Conservation (phyloP, 495 filamentous ascomycete genomes). For the Penicillium paradoxum region DNA sequence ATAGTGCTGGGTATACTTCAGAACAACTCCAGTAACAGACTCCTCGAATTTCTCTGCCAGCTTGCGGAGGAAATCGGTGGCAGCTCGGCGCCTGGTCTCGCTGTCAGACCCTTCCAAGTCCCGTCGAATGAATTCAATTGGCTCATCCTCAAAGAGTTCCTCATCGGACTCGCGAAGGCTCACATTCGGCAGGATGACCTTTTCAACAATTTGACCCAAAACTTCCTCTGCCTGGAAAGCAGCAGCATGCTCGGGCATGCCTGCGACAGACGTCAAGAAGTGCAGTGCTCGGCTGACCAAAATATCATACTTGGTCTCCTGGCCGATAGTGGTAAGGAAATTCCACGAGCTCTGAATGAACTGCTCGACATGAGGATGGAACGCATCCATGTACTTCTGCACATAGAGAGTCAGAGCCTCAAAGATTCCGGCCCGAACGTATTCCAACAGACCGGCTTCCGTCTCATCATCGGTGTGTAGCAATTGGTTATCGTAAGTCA, state of each 20-base stretch:
- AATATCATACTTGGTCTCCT: slow-evolving; percentile 88
- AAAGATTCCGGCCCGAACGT: slow-evolving; percentile 86
- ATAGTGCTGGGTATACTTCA: slow-evolving; percentile 75
- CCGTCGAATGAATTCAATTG: slow-evolving; percentile 94
- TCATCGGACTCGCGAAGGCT: slow-evolving; percentile 85
- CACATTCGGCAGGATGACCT: slow-evolving; percentile 91
- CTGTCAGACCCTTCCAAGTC: slow-evolving; percentile 95
- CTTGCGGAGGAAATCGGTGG: slow-evolving; percentile 86
- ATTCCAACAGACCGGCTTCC: slow-evolving; percentile 78
- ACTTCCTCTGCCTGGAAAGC: slow-evolving; percentile 77
- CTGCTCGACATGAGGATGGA: slow-evolving; percentile 66
- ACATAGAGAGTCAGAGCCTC: slow-evolving; percentile 80
- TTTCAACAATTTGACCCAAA: slow-evolving; percentile 80
- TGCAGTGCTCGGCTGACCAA: slow-evolving; percentile 91
- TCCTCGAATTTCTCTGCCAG: slow-evolving; percentile 83
- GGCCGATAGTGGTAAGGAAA: slow-evolving; percentile 77
- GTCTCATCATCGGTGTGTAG: slow-evolving; percentile 79
- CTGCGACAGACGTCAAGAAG: slow-evolving; percentile 85
- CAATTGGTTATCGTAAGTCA: slow-evolving; percentile 78
- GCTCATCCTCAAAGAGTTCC: slow-evolving; percentile 96
- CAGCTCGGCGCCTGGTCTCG: slow-evolving; percentile 84
- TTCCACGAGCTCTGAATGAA: slow-evolving; percentile 90
- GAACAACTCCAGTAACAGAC: slow-evolving; percentile 74
- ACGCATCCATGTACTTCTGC: slow-evolving; percentile 91
- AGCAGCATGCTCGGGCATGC: slow-evolving; percentile 67